Base-by-base conservation (phyloP, 1,284 basidiomycete genomes). In the Volvariella volvacea region DNA sequence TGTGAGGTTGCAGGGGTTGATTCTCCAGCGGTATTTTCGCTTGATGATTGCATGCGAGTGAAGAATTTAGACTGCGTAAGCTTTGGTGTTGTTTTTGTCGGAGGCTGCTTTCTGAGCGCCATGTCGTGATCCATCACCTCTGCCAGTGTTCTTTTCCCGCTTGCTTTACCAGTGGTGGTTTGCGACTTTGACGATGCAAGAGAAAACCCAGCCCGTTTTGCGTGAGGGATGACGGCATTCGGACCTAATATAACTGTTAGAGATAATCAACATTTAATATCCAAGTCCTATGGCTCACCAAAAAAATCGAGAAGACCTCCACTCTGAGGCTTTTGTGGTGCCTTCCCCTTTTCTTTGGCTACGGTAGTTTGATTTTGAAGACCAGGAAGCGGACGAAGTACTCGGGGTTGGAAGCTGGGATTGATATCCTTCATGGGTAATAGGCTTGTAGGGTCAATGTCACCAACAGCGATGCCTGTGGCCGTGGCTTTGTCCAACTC, bases 341-440 rank as follows among this genome's bases (percentile, higher is more conserved):
- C 60, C 50, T 65, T 65, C 17, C 52, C 59, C 52, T 72, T 75
- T 20, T 61, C 62, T 55, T 75, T 76, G 15, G 41, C 33, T 31
- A 28, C 59, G 65, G 52, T 66, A 70, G 59, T 17, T 53, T 50
- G 45, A 48, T 41, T 50, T 55, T 64, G 31, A 39, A 15, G 44
- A 51, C 37, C 44, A 61, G 54, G 67, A 52, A 47, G 58, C 15
- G 52, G 52, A 55, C 61, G 67, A 30, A 62, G 50, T 1, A 52
- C 51, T 22, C 70, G 71, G 41, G 85, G 84, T 31, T 66, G 59
- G 56, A 75, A 92, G 7, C 65, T 61, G 8, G 88, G 84, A 63
- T 89, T 87, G 57, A 88, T 86, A 58, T 95, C 92, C 31, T 74
- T 64, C 70, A 96, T 91, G 1, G 81, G 77, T 38, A 74, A 57